Evolutionary conservation across 106 monocot genomes (phyloP).

Genomic region (Dactylorhiza incarnata): DNA sequence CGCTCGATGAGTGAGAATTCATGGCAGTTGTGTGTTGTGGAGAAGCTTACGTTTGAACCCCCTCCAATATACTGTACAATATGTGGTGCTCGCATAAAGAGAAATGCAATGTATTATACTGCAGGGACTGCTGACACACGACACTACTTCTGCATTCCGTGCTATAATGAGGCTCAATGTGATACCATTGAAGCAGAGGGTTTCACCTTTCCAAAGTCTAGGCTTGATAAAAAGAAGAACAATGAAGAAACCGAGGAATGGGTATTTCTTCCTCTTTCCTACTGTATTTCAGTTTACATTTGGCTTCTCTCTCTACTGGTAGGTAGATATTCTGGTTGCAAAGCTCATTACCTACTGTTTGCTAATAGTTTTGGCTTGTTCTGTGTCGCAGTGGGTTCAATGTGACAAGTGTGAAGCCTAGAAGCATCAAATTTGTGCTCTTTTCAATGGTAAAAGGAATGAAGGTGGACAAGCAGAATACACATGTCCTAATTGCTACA

Average conservation of each 20-base stretch:
- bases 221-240: conserved; percentile 88
- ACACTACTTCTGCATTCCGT: conserved; percentile 78
- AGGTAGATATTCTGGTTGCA: not conserved
- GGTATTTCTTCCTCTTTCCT: conserved; percentile 31
- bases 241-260: conserved; percentile 95
- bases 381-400: conserved; percentile 71
- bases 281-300: not conserved
- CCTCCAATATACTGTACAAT: conserved; percentile 96
- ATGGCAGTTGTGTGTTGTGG: conserved; percentile 89
- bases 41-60: conserved; percentile 93
- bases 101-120: conserved; percentile 88
- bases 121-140: conserved; percentile 66
- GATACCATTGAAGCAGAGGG: conserved; percentile 84
- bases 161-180: conserved; percentile 84
- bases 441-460: conserved; percentile 82
- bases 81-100: conserved; percentile 95
- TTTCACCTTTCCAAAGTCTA: conserved; percentile 41
- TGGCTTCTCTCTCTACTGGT: not conserved
- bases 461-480: conserved; percentile 91
- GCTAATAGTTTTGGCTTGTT: conserved; percentile 1
- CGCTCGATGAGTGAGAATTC: conserved; percentile 86
- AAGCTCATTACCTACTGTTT: not conserved
- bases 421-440: conserved; percentile 96
- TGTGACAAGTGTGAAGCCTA: conserved; percentile 95
- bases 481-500: conserved; percentile 84